These are phyloP conservation scores for Cryptosporidium ubiquitum DNA, from an alignment of 169 alveolate species.

Conservation along the genomic window DNA sequence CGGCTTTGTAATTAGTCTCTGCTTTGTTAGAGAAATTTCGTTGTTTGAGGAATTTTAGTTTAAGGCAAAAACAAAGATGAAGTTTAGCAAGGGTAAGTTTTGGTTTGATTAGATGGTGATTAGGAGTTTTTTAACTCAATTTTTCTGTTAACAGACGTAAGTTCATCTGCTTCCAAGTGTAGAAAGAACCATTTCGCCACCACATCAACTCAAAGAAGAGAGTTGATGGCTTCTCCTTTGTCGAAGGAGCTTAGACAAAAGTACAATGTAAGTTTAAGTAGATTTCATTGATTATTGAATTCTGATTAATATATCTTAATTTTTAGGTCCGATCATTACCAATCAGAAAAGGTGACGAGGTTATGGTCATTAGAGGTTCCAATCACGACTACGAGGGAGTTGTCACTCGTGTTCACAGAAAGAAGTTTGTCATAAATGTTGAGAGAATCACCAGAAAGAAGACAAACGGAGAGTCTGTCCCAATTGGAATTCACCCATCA, in stretches of 20 bases:
- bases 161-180: constrained; percentile 92
- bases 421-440: constrained; percentile 95
- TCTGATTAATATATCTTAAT: background rate
- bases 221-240: constrained; percentile 96
- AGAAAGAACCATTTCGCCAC: constrained; percentile 99
- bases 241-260: constrained; percentile 95
- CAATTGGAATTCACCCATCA: constrained; percentile 96
- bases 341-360: constrained; percentile 98
- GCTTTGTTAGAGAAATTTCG: background rate
- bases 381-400: constrained; percentile 97
- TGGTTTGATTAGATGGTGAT: background rate
- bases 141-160: constrained; percentile 77
- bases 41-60: background rate
- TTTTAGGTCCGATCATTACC: constrained; percentile 94
- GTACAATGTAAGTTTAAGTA: constrained; percentile 90
- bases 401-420: constrained; percentile 97
- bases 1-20: constrained; percentile 15
- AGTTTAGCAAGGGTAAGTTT: constrained; percentile 67
- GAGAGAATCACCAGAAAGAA: constrained; percentile 97
- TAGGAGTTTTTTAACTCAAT: background rate
- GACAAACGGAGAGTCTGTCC: constrained; percentile 87
- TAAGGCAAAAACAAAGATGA: constrained; percentile 41
- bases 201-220: constrained; percentile 95
- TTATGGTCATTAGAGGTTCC: constrained; percentile 96
- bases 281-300: background rate